Conservation (phyloP, 768 basidiomycete genomes). For the Rhizopogon roseolus region DNA sequence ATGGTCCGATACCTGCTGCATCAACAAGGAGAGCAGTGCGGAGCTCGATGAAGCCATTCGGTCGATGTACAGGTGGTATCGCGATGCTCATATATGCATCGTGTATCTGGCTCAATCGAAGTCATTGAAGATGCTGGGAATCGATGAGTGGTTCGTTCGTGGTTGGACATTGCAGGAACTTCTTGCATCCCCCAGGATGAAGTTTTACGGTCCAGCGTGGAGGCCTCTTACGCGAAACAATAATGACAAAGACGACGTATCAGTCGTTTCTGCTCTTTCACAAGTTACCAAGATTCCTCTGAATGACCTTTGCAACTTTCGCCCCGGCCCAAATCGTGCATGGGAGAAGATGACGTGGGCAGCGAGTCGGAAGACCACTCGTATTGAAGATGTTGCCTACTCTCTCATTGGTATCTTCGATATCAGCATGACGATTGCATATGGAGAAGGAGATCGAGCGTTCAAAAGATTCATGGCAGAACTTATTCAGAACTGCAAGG, state of each 20-base stretch:
- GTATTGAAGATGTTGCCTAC: slow-evolving; percentile 14
- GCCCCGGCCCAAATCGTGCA: neutral
- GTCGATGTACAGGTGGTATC: too few relatives aligned
- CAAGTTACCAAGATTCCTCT: slow-evolving; percentile 1
- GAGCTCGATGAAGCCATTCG: too few relatives aligned
- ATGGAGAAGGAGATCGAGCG: slow-evolving; percentile 12
- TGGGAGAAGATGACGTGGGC: slow-evolving; percentile 10
- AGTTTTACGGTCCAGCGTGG: slow-evolving; percentile 10
- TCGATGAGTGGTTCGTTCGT: slow-evolving; percentile 10
- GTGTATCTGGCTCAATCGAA: too few relatives aligned
- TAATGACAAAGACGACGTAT: neutral
- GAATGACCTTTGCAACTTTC: neutral
- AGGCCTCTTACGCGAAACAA: neutral
- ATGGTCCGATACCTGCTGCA: too few relatives aligned
- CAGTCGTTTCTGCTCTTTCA: neutral
- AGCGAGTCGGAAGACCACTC: slow-evolving; percentile 9
- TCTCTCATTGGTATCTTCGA: slow-evolving; percentile 12
- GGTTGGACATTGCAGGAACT: slow-evolving; percentile 10
- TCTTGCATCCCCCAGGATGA: slow-evolving; percentile 8
- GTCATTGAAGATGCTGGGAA: neutral
- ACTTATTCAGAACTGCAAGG: slow-evolving; percentile 4
- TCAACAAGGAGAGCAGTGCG: too few relatives aligned
- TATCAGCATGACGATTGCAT: slow-evolving; percentile 8
- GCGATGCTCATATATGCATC: too few relatives aligned
- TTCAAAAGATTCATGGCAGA: slow-evolving; percentile 9